Evolutionary conservation across 805 yeast species (phyloP).

Genomic region (Candida hispaniensis): DNA sequence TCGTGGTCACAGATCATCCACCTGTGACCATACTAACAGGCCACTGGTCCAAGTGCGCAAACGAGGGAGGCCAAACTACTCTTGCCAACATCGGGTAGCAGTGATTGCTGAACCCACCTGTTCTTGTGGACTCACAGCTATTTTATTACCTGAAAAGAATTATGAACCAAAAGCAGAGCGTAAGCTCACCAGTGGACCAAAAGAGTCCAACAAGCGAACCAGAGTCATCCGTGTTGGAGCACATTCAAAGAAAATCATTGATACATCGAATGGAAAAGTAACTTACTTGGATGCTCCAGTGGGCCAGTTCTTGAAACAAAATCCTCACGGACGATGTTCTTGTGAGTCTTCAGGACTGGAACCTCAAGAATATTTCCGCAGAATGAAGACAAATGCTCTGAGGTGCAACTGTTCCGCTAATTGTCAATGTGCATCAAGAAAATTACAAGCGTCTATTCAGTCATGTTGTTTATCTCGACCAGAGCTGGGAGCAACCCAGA

Average conservation of each 20-base stretch:
- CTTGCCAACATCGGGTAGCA: constrained; percentile 48
- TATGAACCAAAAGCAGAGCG: constrained; percentile 12
- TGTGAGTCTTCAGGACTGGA: constrained; percentile 10
- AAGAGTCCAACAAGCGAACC: constrained; percentile 16
- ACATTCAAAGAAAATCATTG: constrained; percentile 22
- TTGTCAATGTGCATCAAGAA: too few relatives aligned
- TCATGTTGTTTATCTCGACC: too few relatives aligned
- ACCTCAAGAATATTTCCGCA: constrained; percentile 12
- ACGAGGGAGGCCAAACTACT: constrained; percentile 75
- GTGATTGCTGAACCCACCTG: constrained; percentile 21
- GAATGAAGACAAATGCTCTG: too few relatives aligned
- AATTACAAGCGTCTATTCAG: too few relatives aligned
- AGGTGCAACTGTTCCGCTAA: too few relatives aligned
- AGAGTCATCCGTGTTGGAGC: constrained; percentile 20
- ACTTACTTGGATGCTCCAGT: constrained; percentile 18
- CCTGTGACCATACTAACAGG: constrained; percentile 70
- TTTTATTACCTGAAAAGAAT: constrained; percentile 11
- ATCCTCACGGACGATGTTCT: constrained; percentile 12
- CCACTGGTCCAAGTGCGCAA: constrained; percentile 77
- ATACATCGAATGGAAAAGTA: constrained; percentile 21
- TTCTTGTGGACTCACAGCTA: constrained; percentile 11
- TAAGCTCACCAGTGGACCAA: neutral
- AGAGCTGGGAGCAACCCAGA: too few relatives aligned
- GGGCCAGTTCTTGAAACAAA: constrained; percentile 13
- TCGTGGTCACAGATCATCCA: constrained; percentile 83